phyloP scores from a whole-genome alignment of 495 filamentous ascomycete species.

The Xylaria acuta region DNA sequence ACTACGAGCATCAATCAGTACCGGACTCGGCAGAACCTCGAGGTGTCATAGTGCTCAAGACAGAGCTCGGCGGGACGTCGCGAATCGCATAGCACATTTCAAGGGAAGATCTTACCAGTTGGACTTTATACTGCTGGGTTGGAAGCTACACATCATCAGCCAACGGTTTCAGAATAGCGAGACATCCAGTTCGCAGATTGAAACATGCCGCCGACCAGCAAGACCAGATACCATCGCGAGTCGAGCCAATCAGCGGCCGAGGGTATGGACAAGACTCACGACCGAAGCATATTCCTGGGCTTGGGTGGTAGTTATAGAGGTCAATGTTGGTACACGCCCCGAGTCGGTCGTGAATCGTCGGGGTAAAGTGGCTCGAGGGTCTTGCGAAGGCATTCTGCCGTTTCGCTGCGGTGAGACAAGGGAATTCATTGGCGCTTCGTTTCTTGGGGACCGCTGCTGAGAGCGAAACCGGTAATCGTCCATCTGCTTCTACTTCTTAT shows the following conservation, averaged over 20 bases:
- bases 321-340: conserved; percentile 82
- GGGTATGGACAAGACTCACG: conserved; percentile 44
- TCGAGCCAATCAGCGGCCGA: conserved; percentile 3
- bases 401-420: conserved; percentile 74
- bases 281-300: conserved; percentile 51
- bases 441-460: conserved; percentile 69
- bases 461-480: conserved; percentile 80
- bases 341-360: conserved; percentile 94
- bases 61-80: conserved; percentile 8
- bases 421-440: conserved; percentile 71
- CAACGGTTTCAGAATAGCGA: conserved; percentile 37
- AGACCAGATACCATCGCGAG: conserved; percentile 23
- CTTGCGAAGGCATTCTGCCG: conserved; percentile 66
- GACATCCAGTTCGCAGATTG: conserved; percentile 39
- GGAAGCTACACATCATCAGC: conserved; percentile 45
- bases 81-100: neutral
- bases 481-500: conserved; percentile 45
- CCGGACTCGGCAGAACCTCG: conserved; percentile 21
- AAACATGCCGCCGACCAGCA: conserved; percentile 35
- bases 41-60: conserved; percentile 1
- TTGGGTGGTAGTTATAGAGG: conserved; percentile 64
- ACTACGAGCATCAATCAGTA: conserved; percentile 57
- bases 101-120: conserved; percentile 56
- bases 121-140: conserved; percentile 63
- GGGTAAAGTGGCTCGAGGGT: conserved; percentile 75